Base-by-base conservation (phyloP, 177 flowering plant genomes). In the Vitis hybrid region DNA sequence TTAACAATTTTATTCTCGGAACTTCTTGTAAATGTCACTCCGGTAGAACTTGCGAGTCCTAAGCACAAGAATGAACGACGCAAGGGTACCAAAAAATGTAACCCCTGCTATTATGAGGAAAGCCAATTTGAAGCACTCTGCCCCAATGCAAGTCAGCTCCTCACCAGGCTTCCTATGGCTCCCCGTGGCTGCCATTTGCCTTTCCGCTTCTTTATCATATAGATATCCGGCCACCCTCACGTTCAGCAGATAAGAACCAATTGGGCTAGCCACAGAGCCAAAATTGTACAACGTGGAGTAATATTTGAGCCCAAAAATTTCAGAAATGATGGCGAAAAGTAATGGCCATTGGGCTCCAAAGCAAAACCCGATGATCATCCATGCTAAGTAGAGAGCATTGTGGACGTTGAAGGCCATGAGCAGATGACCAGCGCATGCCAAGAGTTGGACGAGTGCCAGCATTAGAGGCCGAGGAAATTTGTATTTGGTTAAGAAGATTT, bases 301-400 rank as follows among this genome's bases (percentile, higher is more conserved):
- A 55, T 79, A 77, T 32, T 82, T 82, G 59, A 82, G 79, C 4
- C 85, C 85, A 57, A 82, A 82, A 5, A 82, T 52, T 57, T 82
- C 85, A 0, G 82, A 79, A 1, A 79, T 77, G 48, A 82, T 79
- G 17, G 72, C 72, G 66, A 75, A 82, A 11, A 82, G 24, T 6
- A 82, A 30, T 4, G 83, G 79, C 74, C 73, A 70, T 13, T 72
- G 82, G 2, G 77, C 85, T 0, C 81, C 85, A 13, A 68, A 79
- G 27, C 72, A 73, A 58, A 80, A 74, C 32, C 83, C 83, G n/a
- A 70, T 66, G n/a, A 80, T 30, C 4, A 77, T 24, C 1, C 81
- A 81, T 0, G 84, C 77, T 18, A 71, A 18, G 27, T 81, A 81
- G 35, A 81, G 73, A 7, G 73, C 62, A 52, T 58, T 50, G 0